Evolutionary conservation across 805 yeast genomes (phyloP), one percentile per base, ranked within the genome.

Genomic region (Barnettozyma populi): DNA sequence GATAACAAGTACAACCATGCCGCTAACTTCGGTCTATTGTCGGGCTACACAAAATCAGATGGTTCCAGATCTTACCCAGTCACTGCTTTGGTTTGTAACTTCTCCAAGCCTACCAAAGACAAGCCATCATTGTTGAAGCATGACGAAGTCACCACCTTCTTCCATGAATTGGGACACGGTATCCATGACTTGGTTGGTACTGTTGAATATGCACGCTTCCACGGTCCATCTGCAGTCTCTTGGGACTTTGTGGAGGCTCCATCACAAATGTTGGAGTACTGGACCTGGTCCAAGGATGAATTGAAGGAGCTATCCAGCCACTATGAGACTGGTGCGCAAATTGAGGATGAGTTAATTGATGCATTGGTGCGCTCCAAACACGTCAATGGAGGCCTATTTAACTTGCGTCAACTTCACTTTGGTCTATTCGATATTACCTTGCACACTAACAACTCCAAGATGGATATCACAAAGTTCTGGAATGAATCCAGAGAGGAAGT

Each of bases 161-260:
- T 88, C 81, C 96, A 88, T 61, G 96, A 88, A 65, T 73, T 87
- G 54, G 96, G 96, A 23, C 96, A 88, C 60, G 96, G 95, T 48
- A 84, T 88, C 48, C 96, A 88, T 65, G 84, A 80, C 55, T 67
- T 86, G 42, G 73, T 87, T 47, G 86, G 90, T 10, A 71, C 75
- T 51, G 83, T 90, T 24, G 70, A 69, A 49, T 80, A 76, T 54
- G 73, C 84, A 2, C 73, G 83, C 52, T 87, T 86, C 67, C 84
- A 80, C 60, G 95, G 95, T 20, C 71, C 73, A 19, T 82, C 90
- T 27, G 71, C 77, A 36, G 92, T 86, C 40, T 80, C 85, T 35
- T 75, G 94, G 76, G 96, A 88, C 67, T 88, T 88, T 67, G 95
- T 88, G 43, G 96, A 88, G 66, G 87, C 92, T 49, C 96, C 96